These are phyloP conservation scores for Cucurbita pepo DNA, from an alignment of 306 rosid species.

Conservation along the genomic window DNA sequence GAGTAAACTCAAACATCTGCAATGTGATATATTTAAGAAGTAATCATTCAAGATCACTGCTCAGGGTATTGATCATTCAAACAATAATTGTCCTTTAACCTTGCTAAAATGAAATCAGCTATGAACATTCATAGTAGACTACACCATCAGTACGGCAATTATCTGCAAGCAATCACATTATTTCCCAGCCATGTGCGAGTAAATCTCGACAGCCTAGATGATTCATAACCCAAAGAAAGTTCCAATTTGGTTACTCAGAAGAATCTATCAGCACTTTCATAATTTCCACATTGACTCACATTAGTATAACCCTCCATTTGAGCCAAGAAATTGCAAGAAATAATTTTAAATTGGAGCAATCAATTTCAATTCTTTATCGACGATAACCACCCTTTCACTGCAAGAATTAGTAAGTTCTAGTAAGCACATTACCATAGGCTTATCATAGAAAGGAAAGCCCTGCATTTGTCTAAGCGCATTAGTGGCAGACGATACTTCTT, in stretches of 20 bases:
- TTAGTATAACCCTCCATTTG: too few species aligned
- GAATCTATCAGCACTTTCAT: not conserved
- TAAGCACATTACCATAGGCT: conserved; percentile 56
- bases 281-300: not conserved
- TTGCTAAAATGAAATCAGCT: not conserved
- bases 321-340: too few species aligned
- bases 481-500: conserved; percentile 72
- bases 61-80: not conserved
- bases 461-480: conserved; percentile 96
- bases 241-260: not conserved
- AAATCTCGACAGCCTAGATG: not conserved
- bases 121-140: not conserved
- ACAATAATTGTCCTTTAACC: not conserved
- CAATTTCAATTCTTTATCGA: too few species aligned
- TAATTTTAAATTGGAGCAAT: too few species aligned
- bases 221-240: not conserved
- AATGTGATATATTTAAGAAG: not conserved
- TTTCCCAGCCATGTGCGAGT: not conserved
- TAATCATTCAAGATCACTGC: not conserved
- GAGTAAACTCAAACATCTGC: not conserved
- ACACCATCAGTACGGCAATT: not conserved
- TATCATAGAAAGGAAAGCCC: conserved; percentile 93
- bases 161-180: not conserved
- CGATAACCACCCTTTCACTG: not conserved
- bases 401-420: not conserved